phyloP scores from a whole-genome alignment of 768 basidiomycete genomes.

The Pisolithus microcarpus region DNA sequence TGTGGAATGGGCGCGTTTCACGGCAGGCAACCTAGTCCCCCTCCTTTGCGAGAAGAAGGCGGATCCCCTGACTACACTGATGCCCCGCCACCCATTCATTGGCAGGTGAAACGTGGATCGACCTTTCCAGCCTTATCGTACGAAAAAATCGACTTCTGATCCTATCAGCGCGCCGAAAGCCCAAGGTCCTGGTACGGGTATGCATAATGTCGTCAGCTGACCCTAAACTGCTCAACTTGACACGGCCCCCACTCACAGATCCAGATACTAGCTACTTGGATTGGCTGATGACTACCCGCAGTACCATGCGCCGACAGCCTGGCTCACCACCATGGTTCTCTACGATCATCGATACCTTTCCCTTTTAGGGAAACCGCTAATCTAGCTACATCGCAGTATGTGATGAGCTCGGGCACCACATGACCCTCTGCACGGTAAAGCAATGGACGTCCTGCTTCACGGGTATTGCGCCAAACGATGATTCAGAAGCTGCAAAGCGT shows the following conservation, averaged over 20 bases:
- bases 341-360: slow-evolving; percentile 1
- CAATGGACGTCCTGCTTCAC: too few relatives aligned
- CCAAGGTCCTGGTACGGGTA: too few relatives aligned
- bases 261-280: background rate
- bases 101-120: too few relatives aligned
- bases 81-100: background rate
- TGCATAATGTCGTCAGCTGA: background rate
- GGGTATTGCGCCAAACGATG: too few relatives aligned
- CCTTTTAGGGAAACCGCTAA: background rate
- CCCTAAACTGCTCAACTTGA: background rate
- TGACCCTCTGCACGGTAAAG: too few relatives aligned
- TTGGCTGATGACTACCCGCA: background rate
- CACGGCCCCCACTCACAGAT: background rate
- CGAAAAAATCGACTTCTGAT: too few relatives aligned
- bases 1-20: background rate
- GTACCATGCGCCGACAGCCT: background rate
- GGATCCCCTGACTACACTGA: background rate
- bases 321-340: background rate
- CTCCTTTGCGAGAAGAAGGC: background rate
- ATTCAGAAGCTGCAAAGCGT: too few relatives aligned
- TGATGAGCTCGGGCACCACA: background rate
- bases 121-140: too few relatives aligned
- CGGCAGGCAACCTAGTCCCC: background rate
- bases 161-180: too few relatives aligned
- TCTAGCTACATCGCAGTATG: background rate